These are phyloP conservation scores for Nymphaea thermarum DNA, from an alignment of 164 flowering plant species.

Conservation along the genomic window DNA sequence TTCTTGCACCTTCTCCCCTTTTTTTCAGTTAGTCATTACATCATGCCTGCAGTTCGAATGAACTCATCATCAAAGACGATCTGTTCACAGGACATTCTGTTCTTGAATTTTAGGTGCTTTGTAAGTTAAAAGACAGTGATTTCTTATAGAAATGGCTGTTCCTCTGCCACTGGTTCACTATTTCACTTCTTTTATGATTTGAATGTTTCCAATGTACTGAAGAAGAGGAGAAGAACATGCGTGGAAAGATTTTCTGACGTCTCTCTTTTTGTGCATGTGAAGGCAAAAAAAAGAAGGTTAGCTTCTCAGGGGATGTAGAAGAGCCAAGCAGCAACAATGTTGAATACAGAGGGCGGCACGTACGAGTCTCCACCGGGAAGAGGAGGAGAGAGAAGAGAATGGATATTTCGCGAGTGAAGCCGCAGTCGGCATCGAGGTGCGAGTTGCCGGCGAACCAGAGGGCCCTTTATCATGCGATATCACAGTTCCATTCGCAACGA, in stretches of 20 bases:
- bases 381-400: conserved; percentile 1
- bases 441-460: conserved; percentile 1
- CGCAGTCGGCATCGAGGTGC: not conserved
- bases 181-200: not conserved
- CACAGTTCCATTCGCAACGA: conserved; percentile 6
- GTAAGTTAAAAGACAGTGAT: not conserved
- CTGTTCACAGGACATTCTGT: too few species aligned
- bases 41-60: too few species aligned
- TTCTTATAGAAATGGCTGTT: not conserved
- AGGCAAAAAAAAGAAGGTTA: conserved; percentile 10
- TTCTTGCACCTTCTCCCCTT: too few species aligned
- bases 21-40: too few species aligned
- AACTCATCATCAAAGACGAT: too few species aligned
- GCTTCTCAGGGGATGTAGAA: conserved; percentile 9
- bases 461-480: conserved; percentile 5
- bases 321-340: conserved; percentile 8
- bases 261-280: not conserved
- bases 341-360: conserved; percentile 7
- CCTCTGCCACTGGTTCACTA: not conserved
- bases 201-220: not conserved
- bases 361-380: not conserved
- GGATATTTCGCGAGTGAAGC: not conserved
- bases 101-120: too few species aligned
- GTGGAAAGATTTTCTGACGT: not conserved
- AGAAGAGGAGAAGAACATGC: too few species aligned